Evolutionary conservation across 305 asterid genomes (phyloP), one percentile per base, ranked within the genome.

Genomic region (Petunia hybrid): DNA sequence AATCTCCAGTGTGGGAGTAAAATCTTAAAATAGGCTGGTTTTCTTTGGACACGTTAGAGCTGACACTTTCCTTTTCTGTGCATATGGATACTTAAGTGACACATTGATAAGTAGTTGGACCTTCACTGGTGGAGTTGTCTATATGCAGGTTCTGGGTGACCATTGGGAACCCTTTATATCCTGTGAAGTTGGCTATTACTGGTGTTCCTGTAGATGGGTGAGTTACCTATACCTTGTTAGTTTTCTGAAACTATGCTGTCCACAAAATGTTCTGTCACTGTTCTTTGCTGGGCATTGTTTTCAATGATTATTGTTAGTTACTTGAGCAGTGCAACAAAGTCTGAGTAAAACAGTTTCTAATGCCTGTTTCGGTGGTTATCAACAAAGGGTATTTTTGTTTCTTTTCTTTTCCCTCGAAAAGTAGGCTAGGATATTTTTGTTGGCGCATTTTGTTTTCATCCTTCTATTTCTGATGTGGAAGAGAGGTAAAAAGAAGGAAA

Each of bases 111-210:
- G 10, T 48, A 36, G 63, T 51, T 36, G 51, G 78, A 13, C 36
- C 48, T 73, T 36, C 63, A 51, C 51, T 51, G 38, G 66, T 16
- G 53, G 16, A 68, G 51, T 79, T 48, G 51, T 79, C 22, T 69
- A 73, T 85, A 51, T 89, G 93, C 97, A 97, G 99, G 84, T 97
- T 95, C 86, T 95, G 97, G 98, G 80, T 71, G 86, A 87, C 95
- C 6, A 85, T 87, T 80, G 82, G 91, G 64, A 88, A 91, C 83
- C 99, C 97, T 81, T 80, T 93, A 42, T 55, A 81, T 82, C 97
- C 99, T 60, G 93, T 88, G 87, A 97, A 97, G 94, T 90, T 91
- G 90, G 85, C 84, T 83, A 85, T 93, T 76, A 69, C 95, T 76
- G 90, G 82, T 84, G 84, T 85, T 86, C 95, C 99, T 85, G 46